Conservation (phyloP, 805 yeast genomes). For the Kuraishia cidri region DNA sequence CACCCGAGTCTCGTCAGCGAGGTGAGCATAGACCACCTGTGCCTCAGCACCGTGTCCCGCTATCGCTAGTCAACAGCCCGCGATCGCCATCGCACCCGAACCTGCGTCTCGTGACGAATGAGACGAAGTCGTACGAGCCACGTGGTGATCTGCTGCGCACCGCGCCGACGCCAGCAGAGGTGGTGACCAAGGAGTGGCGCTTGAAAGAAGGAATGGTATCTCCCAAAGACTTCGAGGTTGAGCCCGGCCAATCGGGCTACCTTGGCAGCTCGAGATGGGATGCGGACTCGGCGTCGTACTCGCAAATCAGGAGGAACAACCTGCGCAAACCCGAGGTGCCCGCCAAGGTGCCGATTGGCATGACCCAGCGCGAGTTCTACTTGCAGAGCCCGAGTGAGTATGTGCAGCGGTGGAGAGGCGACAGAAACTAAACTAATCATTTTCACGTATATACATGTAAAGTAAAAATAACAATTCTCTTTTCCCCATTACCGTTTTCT, state of each 20-base stretch:
- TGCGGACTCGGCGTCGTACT: conserved; percentile 4
- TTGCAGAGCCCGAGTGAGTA: conserved; percentile 3
- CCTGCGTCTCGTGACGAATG: no score
- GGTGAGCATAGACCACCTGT: no score
- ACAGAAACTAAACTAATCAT: conserved; percentile 5
- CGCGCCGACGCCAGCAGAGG: conserved; percentile 40
- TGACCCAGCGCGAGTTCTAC: conserved; percentile 7
- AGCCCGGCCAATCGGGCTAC: conserved; percentile 7
- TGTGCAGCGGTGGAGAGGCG: conserved; percentile 5
- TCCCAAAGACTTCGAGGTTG: conserved; percentile 6
- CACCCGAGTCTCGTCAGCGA: no score
- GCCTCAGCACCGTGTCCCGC: no score
- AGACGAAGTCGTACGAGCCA: no score
- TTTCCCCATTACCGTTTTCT: no score
- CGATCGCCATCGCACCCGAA: no score
- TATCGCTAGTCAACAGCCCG: no score
- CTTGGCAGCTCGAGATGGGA: conserved; percentile 5
- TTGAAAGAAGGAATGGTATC: conserved; percentile 4
- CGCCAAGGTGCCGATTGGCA: conserved; percentile 7
- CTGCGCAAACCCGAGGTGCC: conserved; percentile 7
- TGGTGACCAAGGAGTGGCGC: conserved; percentile 2
- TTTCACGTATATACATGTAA: no score
- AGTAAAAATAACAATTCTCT: no score
- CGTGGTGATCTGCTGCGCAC: no score
- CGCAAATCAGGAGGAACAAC: conserved; percentile 3